A percentile compares a stretch with the other conserved stretches of the same genome.
phyloP scores from a whole-genome alignment of 23 red algal species.

The Porphyridium purpureum region DNA sequence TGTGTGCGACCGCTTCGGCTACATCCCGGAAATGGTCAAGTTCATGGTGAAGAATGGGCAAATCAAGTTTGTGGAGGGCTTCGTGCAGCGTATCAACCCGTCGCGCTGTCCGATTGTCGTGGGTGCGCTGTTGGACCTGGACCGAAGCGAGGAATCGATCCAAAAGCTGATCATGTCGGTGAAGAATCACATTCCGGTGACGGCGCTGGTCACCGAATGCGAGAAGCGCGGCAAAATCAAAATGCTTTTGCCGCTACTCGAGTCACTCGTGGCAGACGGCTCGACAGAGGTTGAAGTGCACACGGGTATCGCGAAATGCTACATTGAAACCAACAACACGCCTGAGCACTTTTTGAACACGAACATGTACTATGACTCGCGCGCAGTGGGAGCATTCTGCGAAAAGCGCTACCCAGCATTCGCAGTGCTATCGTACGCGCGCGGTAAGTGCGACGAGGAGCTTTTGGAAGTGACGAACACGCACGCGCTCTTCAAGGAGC shows the following conservation, averaged over 20 bases:
- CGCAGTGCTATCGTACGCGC: slow-evolving; percentile 71
- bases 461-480: slow-evolving; percentile 64
- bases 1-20: slow-evolving; percentile 92
- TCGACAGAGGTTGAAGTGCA: slow-evolving; percentile 84
- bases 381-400: slow-evolving; percentile 82
- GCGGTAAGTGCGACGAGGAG: slow-evolving; percentile 85
- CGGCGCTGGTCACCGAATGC: slow-evolving; percentile 50
- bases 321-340: slow-evolving; percentile 93
- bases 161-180: slow-evolving; percentile 77
- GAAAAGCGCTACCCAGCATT: slow-evolving; percentile 90
- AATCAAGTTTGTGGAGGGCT: slow-evolving; percentile 87
- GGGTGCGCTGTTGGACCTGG: slow-evolving; percentile 77
- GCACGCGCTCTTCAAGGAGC: slow-evolving; percentile 77
- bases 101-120: slow-evolving; percentile 61
- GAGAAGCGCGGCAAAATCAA: slow-evolving; percentile 66
- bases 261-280: slow-evolving; percentile 78
- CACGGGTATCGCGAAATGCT: slow-evolving; percentile 87
- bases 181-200: slow-evolving; percentile 85
- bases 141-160: slow-evolving; percentile 62
- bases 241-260: slow-evolving; percentile 70
- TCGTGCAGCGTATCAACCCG: slow-evolving; percentile 92
- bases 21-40: slow-evolving; percentile 81
- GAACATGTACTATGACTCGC: slow-evolving; percentile 89
- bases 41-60: slow-evolving; percentile 96
- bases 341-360: slow-evolving; percentile 97